Conservation (phyloP, 805 yeast genomes). For the Schwanniomyces vanrijiae region DNA sequence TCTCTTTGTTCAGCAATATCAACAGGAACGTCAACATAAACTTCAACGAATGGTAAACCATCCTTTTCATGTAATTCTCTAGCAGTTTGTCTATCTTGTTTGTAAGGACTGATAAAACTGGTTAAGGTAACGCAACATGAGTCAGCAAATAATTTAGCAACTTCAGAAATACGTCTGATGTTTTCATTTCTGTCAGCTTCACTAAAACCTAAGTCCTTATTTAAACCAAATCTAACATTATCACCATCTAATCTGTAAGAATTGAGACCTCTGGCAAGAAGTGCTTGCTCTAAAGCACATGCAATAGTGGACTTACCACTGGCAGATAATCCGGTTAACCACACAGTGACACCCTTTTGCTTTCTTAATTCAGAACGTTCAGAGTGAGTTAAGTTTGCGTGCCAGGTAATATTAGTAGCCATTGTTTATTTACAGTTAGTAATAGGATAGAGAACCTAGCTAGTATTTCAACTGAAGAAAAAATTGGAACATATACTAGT, state of each 20-base stretch:
- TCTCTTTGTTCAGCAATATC: constrained; percentile 96
- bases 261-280: constrained; percentile 66
- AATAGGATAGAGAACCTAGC: neutral
- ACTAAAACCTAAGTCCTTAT: constrained; percentile 91
- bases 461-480: neutral
- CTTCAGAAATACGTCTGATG: constrained; percentile 93
- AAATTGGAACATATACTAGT: neutral
- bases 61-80: constrained; percentile 79
- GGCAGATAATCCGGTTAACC: constrained; percentile 96
- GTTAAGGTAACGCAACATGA: constrained; percentile 86
- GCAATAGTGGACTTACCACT: constrained; percentile 95
- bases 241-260: constrained; percentile 94
- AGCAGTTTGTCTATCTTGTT: constrained; percentile 79
- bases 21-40: constrained; percentile 88
- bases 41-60: constrained; percentile 83
- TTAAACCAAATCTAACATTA: constrained; percentile 90
- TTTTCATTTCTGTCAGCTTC: constrained; percentile 93
- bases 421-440: constrained; percentile 39
- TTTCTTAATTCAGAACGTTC: constrained; percentile 73
- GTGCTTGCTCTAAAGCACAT: constrained; percentile 83
- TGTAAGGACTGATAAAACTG: constrained; percentile 91
- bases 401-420: constrained; percentile 98
- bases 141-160: constrained; percentile 90
- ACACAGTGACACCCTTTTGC: constrained; percentile 86
- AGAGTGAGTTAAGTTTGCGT: constrained; percentile 77